Evolutionary conservation across 2,329 filamentous ascomycete species (phyloP), one percentile per base, ranked within the genome.

Genomic region (Didymella pinodella): DNA sequence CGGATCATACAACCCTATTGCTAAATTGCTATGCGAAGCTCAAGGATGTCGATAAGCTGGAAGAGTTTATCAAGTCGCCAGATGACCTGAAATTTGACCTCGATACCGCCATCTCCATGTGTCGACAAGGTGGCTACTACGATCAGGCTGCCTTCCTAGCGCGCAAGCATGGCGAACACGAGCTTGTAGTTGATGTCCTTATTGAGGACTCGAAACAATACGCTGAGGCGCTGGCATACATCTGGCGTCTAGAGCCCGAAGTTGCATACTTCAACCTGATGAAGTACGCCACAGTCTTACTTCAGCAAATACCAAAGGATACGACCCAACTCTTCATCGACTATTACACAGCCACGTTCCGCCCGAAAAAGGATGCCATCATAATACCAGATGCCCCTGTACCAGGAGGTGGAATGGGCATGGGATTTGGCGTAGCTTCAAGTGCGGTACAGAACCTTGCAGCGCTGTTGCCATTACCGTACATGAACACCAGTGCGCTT

Each of bases 1-100:
- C 93, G 1, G 95, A 99, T 66, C 95, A 99, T 69, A 99, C 95
- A 0, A 99, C 95, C 0, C 81, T 99, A 11, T 83, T 99, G 0
- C 81, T 99, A 43, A 99, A 99, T 75, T 99, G 95, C 78, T 99
- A 99, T 74, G 95, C 95, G 0, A 99, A 99, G 74, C 81, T 98
- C 16, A 99, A 99, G 76, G 95, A 99, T 74, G 94, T 97, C 5
- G 90, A 93, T 56, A 99, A 99, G 79, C 83, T 99, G 7, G 94
- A 99, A 72, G 90, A 90, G 25, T 99, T 99, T 67, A 99, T 99
- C 79, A 96, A 96, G 74, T 93, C 93, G 28, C 93, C 94, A 0
- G 93, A 91, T 46, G 93, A 97, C 68, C 85, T 97, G 41, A 97
- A 96, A 71, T 99, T 99, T 71, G 95, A 99, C 75, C 83, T 98